Evolutionary conservation across 2,329 filamentous ascomycete species (phyloP).

Genomic region (Sclerotinia borealis): DNA sequence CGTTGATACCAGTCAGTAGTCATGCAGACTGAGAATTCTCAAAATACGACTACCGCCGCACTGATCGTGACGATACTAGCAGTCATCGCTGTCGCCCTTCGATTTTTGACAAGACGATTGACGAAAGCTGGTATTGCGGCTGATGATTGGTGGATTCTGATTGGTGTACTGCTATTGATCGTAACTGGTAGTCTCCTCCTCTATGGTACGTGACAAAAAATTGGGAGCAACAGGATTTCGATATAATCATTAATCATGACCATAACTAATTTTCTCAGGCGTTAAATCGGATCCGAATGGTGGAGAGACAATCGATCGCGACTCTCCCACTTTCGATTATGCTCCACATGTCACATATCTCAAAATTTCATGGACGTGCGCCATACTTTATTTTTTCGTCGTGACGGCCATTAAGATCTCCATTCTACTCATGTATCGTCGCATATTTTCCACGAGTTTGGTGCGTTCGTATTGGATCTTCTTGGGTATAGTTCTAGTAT

Average conservation of each 20-base stretch:
- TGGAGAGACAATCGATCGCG: conserved; percentile 10
- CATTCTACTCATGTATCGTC: conserved; percentile 11
- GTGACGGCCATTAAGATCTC: conserved; percentile 11
- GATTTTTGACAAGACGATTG: conserved; percentile 10
- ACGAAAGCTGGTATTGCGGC: conserved; percentile 8
- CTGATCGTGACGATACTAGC: conserved; percentile 8
- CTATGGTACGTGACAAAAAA: conserved; percentile 4
- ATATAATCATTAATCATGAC: background rate
- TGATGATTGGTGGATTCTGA: conserved; percentile 16
- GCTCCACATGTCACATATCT: conserved; percentile 5
- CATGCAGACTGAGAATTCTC: conserved; percentile 2
- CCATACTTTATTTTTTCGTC: conserved; percentile 7
- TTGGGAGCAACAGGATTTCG: background rate
- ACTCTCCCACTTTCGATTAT: conserved; percentile 9
- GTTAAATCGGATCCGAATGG: conserved; percentile 7
- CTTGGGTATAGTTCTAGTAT: background rate
- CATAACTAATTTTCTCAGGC: background rate
- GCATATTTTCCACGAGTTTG: background rate
- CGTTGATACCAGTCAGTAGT: background rate
- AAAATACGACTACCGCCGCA: conserved; percentile 5
- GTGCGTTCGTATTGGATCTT: background rate
- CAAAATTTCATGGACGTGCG: background rate
- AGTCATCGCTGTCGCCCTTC: conserved; percentile 8
- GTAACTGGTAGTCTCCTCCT: background rate
- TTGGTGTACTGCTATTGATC: background rate